Evolutionary conservation across 2,329 filamentous ascomycete species (phyloP).

Genomic region (Alternaria triticimaculans): DNA sequence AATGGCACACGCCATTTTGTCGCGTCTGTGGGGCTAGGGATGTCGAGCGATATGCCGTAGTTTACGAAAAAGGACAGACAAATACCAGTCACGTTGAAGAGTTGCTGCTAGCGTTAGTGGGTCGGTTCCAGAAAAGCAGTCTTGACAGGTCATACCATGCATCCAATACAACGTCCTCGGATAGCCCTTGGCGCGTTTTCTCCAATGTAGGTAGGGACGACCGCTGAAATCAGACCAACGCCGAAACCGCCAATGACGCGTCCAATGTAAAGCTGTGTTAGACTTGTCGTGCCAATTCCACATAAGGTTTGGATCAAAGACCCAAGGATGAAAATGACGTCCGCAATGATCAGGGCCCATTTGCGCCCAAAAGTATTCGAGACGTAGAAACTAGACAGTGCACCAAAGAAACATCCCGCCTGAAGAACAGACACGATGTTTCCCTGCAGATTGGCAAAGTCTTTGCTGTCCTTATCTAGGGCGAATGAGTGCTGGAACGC

Average conservation of each 20-base stretch:
- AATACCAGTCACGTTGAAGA: conserved; percentile 55
- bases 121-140: not conserved
- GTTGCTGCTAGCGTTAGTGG: conserved; percentile 26
- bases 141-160: conserved; percentile 26
- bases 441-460: conserved; percentile 51
- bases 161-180: conserved; percentile 48
- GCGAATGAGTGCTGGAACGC: conserved; percentile 53
- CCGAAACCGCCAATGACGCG: conserved; percentile 55
- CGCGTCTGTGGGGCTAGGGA: conserved; percentile 49
- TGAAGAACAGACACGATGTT: conserved; percentile 55
- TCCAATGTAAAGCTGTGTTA: conserved; percentile 52
- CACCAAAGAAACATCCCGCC: conserved; percentile 55
- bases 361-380: conserved; percentile 53
- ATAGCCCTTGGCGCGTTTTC: conserved; percentile 55
- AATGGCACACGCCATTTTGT: conserved; percentile 63
- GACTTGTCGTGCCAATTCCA: conserved; percentile 41
- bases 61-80: conserved; percentile 62
- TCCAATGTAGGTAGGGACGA: conserved; percentile 55
- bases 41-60: conserved; percentile 57
- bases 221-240: conserved; percentile 52
- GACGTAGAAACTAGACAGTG: conserved; percentile 51
- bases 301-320: conserved; percentile 51
- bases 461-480: conserved; percentile 38
- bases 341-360: conserved; percentile 50
- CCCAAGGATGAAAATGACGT: conserved; percentile 52